Percentiles rank a stretch among this genome's conserved stretches.
Evolutionary conservation across 495 filamentous ascomycete species (phyloP).

Genomic region (Aspergillus biplanus): DNA sequence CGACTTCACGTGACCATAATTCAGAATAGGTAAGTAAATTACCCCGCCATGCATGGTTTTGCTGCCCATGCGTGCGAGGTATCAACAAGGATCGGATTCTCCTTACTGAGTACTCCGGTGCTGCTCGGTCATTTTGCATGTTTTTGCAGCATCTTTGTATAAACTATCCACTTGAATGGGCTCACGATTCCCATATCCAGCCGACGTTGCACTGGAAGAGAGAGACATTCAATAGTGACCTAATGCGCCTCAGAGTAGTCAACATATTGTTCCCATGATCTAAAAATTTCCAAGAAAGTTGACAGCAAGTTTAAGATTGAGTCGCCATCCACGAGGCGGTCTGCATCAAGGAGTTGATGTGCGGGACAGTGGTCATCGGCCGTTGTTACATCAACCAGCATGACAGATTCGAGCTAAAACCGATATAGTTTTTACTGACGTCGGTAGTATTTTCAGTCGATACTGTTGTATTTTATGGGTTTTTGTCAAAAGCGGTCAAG

Average conservation of each 20-base stretch:
- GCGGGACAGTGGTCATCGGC: conserved; percentile 1
- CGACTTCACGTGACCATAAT: conserved; percentile 28
- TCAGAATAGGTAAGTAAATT: too few relatives aligned
- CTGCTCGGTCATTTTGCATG: too few relatives aligned
- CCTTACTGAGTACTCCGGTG: too few relatives aligned
- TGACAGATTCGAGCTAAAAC: neutral
- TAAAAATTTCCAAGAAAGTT: too few relatives aligned
- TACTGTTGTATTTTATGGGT: neutral
- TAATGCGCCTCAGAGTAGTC: neutral
- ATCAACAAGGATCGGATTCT: too few relatives aligned
- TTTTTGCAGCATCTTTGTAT: too few relatives aligned
- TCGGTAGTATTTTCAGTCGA: neutral
- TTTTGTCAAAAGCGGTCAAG: neutral
- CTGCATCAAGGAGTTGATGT: neutral
- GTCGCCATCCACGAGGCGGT: neutral
- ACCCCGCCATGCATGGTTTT: conserved; percentile 24
- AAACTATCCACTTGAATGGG: too few relatives aligned
- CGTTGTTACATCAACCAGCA: neutral
- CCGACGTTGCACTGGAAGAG: too few relatives aligned
- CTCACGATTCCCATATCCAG: too few relatives aligned
- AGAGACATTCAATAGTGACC: neutral
- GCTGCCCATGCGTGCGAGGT: too few relatives aligned
- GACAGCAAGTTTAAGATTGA: neutral
- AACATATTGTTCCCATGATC: conserved; percentile 13
- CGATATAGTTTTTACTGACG: neutral